Conservation (phyloP, 2,329 filamentous ascomycete genomes). For the Colletotrichum sp. region DNA sequence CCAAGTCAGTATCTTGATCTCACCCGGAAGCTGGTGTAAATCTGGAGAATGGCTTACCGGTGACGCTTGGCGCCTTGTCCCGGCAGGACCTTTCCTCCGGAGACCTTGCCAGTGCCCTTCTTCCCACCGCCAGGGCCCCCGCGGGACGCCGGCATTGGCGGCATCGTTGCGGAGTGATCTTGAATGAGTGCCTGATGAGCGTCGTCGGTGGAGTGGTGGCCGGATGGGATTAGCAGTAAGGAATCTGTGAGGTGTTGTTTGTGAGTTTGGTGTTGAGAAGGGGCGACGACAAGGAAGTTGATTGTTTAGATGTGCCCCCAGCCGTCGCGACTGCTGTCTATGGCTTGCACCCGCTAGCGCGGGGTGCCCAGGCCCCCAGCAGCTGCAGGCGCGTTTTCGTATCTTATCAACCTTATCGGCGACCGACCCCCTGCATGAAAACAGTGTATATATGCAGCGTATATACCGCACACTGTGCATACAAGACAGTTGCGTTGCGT, state of each 20-base stretch:
- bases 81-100: slow-evolving; percentile 14
- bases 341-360: not conserved
- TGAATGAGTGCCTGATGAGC: not conserved
- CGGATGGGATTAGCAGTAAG: not conserved
- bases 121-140: slow-evolving; percentile 32
- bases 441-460: not conserved
- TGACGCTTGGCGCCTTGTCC: slow-evolving; percentile 28
- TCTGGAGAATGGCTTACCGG: slow-evolving; percentile 21
- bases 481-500: not conserved
- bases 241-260: not conserved
- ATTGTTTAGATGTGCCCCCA: not conserved
- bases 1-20: not conserved
- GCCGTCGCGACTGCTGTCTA: not conserved
- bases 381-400: not conserved
- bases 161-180: slow-evolving; percentile 23
- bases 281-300: not conserved
- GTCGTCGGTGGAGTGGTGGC: not conserved
- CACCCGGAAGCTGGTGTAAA: not conserved
- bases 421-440: not conserved
- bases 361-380: not conserved
- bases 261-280: not conserved
- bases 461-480: not conserved
- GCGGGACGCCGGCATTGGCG: slow-evolving; percentile 25
- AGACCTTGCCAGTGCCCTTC: slow-evolving; percentile 5
- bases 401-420: not conserved